phyloP scores from a whole-genome alignment of 306 rosid genomes.

The Acacia confusa region DNA sequence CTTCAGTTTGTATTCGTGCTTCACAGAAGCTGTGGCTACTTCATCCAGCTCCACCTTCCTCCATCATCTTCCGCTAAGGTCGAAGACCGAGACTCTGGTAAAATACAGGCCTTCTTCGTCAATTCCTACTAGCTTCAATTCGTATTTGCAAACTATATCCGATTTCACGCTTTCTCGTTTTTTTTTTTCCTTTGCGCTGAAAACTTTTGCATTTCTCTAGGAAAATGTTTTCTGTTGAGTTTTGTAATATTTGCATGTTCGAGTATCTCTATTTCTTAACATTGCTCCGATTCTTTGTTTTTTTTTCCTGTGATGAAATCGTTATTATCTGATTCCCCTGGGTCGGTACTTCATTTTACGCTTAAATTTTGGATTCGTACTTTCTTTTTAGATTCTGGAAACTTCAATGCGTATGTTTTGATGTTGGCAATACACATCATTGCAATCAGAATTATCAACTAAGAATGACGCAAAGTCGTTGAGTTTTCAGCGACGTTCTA shows the following conservation, averaged over 20 bases:
- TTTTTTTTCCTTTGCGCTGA: neutral
- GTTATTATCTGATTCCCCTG: neutral
- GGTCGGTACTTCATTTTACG: neutral
- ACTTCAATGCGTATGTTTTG: neutral
- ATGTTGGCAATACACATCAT: neutral
- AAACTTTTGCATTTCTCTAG: neutral
- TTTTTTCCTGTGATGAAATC: neutral
- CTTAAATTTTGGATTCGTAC: neutral
- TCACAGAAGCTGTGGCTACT: neutral
- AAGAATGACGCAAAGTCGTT: neutral
- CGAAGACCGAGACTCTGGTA: constrained; percentile 3
- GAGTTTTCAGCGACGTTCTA: neutral
- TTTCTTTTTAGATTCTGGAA: neutral
- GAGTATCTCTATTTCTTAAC: neutral
- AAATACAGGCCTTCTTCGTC: constrained; percentile 26
- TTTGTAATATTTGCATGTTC: neutral
- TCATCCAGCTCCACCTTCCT: constrained; percentile 21
- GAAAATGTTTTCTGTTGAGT: neutral
- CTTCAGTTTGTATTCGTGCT: neutral
- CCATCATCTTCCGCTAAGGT: constrained; percentile 24
- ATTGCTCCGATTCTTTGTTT: neutral
- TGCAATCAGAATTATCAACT: neutral
- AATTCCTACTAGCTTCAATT: neutral
- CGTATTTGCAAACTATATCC: constrained; percentile 7
- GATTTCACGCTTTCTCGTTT: neutral